These are phyloP conservation scores for Kodamaea kakaduensis DNA, from an alignment of 805 yeast genomes.

Conservation along the genomic window DNA sequence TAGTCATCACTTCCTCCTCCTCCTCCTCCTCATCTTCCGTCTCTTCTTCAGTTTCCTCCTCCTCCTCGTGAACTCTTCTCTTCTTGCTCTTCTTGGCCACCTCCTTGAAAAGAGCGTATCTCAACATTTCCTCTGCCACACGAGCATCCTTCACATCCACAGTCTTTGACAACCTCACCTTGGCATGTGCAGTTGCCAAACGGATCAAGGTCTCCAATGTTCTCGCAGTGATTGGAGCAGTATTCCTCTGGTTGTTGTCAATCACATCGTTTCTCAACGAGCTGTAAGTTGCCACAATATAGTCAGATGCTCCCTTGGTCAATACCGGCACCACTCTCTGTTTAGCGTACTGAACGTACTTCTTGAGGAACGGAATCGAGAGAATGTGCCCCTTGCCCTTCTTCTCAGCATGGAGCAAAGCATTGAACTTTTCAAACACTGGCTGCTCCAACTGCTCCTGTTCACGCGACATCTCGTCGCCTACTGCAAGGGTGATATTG, in stretches of 20 bases:
- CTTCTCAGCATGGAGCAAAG: slow-evolving; percentile 72
- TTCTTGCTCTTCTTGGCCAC: slow-evolving; percentile 38
- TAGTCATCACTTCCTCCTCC: slow-evolving; percentile 12
- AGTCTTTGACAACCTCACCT: slow-evolving; percentile 76
- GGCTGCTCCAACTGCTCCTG: slow-evolving; percentile 43
- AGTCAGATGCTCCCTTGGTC: slow-evolving; percentile 70
- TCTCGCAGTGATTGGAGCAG: slow-evolving; percentile 97
- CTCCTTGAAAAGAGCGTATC: slow-evolving; percentile 84
- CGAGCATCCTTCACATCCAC: slow-evolving; percentile 76
- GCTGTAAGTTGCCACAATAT: slow-evolving; percentile 77
- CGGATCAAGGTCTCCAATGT: slow-evolving; percentile 94
- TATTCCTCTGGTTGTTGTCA: slow-evolving; percentile 61
- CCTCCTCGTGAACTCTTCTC: slow-evolving; percentile 21
- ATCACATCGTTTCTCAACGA: slow-evolving; percentile 72
- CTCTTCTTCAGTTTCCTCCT: slow-evolving; percentile 30
- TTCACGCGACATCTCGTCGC: slow-evolving; percentile 51
- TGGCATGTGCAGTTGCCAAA: slow-evolving; percentile 93
- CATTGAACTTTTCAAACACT: slow-evolving; percentile 81
- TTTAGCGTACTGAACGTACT: slow-evolving; percentile 92
- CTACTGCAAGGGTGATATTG: slow-evolving; percentile 73
- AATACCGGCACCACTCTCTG: slow-evolving; percentile 79
- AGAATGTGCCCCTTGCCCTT: slow-evolving; percentile 37
- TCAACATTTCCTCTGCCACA: slow-evolving; percentile 78
- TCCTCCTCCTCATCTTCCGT: slow-evolving; percentile 29
- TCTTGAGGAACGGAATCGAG: slow-evolving; percentile 80